Evolutionary conservation across 140 eudicot genomes (phyloP).

Genomic region (Ambrosia hybrid): DNA sequence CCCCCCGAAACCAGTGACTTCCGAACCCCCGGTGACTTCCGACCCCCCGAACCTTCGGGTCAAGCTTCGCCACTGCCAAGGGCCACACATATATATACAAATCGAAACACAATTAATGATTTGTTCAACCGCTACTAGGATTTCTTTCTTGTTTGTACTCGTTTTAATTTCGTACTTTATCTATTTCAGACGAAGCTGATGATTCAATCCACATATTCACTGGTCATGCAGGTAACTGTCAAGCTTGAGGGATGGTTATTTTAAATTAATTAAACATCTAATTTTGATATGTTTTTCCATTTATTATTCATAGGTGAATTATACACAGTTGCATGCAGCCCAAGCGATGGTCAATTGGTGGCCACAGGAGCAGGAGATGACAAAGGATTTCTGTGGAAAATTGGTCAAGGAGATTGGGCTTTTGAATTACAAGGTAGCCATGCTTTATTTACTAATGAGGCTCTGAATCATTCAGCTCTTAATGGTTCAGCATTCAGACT

Average conservation of each 20-base stretch:
- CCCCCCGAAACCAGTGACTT: no score
- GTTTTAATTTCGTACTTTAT: neutral
- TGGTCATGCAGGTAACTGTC: conserved; percentile 65
- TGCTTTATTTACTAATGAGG: neutral
- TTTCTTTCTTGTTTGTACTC: conserved; percentile 1
- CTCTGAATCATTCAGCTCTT: no score
- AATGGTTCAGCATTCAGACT: no score
- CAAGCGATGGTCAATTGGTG: conserved; percentile 45
- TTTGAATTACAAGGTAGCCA: conserved; percentile 72
- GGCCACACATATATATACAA: no score
- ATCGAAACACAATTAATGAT: neutral
- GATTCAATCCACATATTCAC: conserved; percentile 93
- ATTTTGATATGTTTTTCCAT: neutral
- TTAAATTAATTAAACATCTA: no score
- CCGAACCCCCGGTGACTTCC: no score
- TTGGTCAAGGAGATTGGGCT: conserved; percentile 91
- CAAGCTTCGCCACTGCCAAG: no score
- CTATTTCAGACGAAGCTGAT: conserved; percentile 70
- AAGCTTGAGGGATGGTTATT: neutral
- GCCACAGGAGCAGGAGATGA: conserved; percentile 99
- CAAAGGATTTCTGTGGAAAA: conserved; percentile 85
- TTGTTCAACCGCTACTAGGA: neutral
- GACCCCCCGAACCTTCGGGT: no score
- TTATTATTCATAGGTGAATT: conserved; percentile 55
- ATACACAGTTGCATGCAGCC: conserved; percentile 87